phyloP scores from a whole-genome alignment of 2,329 filamentous ascomycete species.

The Metarhizium robertsii region DNA sequence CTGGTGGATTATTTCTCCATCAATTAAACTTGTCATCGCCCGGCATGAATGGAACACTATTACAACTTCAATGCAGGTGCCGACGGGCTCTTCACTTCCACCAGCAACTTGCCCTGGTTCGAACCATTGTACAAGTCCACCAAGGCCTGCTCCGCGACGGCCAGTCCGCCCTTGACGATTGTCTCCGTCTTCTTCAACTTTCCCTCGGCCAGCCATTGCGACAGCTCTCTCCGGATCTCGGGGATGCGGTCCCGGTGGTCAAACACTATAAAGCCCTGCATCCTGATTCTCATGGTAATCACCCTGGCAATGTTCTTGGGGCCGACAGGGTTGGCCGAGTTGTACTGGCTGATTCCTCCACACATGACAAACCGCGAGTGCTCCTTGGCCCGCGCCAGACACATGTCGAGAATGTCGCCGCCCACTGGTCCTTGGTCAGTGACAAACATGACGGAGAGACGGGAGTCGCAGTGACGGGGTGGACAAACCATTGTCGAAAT shows the following conservation, averaged over 20 bases:
- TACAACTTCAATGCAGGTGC: slow-evolving; percentile 13
- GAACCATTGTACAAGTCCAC: slow-evolving; percentile 55
- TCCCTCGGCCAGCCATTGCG: slow-evolving; percentile 60
- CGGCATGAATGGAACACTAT: neutral
- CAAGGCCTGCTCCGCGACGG: slow-evolving; percentile 53
- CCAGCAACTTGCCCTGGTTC: slow-evolving; percentile 60
- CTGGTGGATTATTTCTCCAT: too few relatives aligned
- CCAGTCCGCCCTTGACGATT: slow-evolving; percentile 59
- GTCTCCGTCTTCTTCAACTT: slow-evolving; percentile 65
- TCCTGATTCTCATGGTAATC: slow-evolving; percentile 45
- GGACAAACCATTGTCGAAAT: slow-evolving; percentile 53
- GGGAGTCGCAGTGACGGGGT: neutral
- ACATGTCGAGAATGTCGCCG: slow-evolving; percentile 60
- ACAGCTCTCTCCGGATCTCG: slow-evolving; percentile 49
- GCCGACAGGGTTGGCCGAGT: slow-evolving; percentile 44
- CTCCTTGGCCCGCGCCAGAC: slow-evolving; percentile 52
- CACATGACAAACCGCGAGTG: slow-evolving; percentile 62
- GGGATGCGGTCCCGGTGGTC: slow-evolving; percentile 53
- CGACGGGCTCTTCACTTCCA: slow-evolving; percentile 36
- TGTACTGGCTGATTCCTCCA: slow-evolving; percentile 63
- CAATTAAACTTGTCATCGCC: too few relatives aligned
- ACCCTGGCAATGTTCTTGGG: slow-evolving; percentile 46
- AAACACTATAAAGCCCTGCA: slow-evolving; percentile 67
- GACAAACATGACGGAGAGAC: neutral
- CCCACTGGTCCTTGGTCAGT: slow-evolving; percentile 35